Conservation (phyloP, 1,139 yeast species). For the Blastobotrys serpentis region DNA sequence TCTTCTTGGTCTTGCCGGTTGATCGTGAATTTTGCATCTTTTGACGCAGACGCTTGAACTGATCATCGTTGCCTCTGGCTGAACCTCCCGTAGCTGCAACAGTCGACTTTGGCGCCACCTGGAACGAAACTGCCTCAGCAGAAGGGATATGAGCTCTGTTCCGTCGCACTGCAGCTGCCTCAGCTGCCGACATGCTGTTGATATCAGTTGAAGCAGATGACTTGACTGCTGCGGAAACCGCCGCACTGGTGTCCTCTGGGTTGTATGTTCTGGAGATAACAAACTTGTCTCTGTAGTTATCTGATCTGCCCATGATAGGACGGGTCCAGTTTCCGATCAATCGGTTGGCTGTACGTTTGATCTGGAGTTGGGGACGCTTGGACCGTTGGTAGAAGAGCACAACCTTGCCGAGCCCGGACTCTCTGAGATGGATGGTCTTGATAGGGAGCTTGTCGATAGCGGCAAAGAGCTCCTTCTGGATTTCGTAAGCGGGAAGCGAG, state of each 20-base stretch:
- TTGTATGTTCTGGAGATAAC: slow-evolving; percentile 72
- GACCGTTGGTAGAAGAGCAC: slow-evolving; percentile 91
- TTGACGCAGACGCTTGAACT: slow-evolving; percentile 69
- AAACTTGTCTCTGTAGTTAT: slow-evolving; percentile 86
- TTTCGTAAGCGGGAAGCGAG: slow-evolving; percentile 93
- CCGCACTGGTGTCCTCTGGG: slow-evolving; percentile 38
- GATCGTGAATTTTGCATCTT: slow-evolving; percentile 51
- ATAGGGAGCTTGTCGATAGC: slow-evolving; percentile 80
- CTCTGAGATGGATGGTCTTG: slow-evolving; percentile 91
- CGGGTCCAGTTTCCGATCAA: slow-evolving; percentile 97
- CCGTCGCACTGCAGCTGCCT: slow-evolving; percentile 82
- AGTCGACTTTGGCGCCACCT: slow-evolving; percentile 79
- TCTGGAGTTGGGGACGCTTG: slow-evolving; percentile 79
- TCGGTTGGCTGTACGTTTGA: slow-evolving; percentile 86
- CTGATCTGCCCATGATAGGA: slow-evolving; percentile 94
- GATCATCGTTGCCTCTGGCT: slow-evolving; percentile 56
- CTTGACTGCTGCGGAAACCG: slow-evolving; percentile 11
- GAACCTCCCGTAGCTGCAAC: slow-evolving; percentile 49
- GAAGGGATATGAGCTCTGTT: slow-evolving; percentile 94
- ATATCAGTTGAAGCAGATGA: neutral
- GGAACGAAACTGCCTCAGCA: slow-evolving; percentile 83
- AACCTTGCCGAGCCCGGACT: slow-evolving; percentile 91
- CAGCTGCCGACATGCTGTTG: slow-evolving; percentile 53
- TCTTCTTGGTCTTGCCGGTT: slow-evolving; percentile 52
- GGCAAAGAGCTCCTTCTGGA: slow-evolving; percentile 80